Conservation (phyloP, 2,329 filamentous ascomycete genomes). For the Uncinocarpus reesii region DNA sequence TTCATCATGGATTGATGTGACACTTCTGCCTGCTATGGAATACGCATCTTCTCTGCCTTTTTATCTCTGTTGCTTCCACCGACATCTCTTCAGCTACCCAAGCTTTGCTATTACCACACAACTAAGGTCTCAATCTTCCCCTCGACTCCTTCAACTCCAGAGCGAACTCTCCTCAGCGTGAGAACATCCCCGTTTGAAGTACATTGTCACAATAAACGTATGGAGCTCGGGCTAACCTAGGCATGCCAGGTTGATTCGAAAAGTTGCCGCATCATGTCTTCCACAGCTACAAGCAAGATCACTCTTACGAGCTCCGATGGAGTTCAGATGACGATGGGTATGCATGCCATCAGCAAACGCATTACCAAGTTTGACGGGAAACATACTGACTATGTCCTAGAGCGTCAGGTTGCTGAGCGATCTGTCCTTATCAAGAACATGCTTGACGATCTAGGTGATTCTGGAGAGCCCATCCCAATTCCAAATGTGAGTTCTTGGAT, state of each 20-base stretch:
- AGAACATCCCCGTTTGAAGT: not conserved
- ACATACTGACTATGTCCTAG: conserved; percentile 36
- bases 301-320: conserved; percentile 44
- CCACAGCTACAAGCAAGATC: conserved; percentile 27
- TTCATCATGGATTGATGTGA: not conserved
- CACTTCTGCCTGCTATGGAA: not conserved
- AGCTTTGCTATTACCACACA: no score
- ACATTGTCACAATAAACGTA: no score
- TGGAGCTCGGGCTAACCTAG: no score
- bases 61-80: not conserved
- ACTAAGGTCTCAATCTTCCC: no score
- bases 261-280: conserved; percentile 15
- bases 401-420: conserved; percentile 76
- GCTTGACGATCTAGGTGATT: conserved; percentile 79
- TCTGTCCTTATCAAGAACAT: conserved; percentile 97
- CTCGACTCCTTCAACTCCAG: no score
- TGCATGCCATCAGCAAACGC: conserved; percentile 20
- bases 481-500: conserved; percentile 43
- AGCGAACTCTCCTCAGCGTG: not conserved
- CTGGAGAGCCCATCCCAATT: conserved; percentile 56
- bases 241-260: no score
- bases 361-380: not conserved
- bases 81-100: not conserved
- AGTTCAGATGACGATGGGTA: conserved; percentile 43
- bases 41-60: not conserved